A percentile compares a stretch with the other conserved stretches of the same genome.
Evolutionary conservation across 352 stramenopile species (phyloP).

Genomic region (Globisporangium middletonii): DNA sequence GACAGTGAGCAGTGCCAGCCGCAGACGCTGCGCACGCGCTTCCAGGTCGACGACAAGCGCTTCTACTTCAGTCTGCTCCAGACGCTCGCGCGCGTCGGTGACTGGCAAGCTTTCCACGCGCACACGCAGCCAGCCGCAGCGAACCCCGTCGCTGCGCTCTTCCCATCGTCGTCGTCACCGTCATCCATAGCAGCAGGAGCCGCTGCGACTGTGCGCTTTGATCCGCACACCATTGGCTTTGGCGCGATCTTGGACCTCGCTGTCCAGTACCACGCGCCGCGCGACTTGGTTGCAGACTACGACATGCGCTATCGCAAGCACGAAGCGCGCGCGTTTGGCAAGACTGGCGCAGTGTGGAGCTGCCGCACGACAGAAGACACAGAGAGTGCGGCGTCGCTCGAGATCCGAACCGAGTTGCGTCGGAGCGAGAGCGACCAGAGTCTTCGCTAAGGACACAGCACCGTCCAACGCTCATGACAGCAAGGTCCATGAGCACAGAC

Average conservation of each 20-base stretch:
- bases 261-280: slow-evolving; percentile 33
- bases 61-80: slow-evolving; percentile 48
- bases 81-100: slow-evolving; percentile 29
- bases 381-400: slow-evolving; percentile 29
- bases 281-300: slow-evolving; percentile 33
- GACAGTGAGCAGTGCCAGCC: slow-evolving; percentile 15
- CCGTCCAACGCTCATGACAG: no score
- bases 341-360: slow-evolving; percentile 33
- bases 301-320: slow-evolving; percentile 47
- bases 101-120: slow-evolving; percentile 52
- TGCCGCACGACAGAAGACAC: slow-evolving; percentile 25
- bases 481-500: no score
- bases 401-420: slow-evolving; percentile 27
- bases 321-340: slow-evolving; percentile 19
- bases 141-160: slow-evolving; percentile 26
- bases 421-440: no score
- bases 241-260: slow-evolving; percentile 68
- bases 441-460: no score
- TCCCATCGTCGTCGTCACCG: slow-evolving; percentile 5
- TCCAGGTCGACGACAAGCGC: slow-evolving; percentile 44
- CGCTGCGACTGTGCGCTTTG: slow-evolving; percentile 4
- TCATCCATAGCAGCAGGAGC: slow-evolving; percentile 10
- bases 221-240: slow-evolving; percentile 49
- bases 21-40: slow-evolving; percentile 27
- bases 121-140: slow-evolving; percentile 32